Evolutionary conservation across 1,139 yeast species (phyloP), one percentile per base, ranked within the genome.

Genomic region (Debaryomyces subglobosus): DNA sequence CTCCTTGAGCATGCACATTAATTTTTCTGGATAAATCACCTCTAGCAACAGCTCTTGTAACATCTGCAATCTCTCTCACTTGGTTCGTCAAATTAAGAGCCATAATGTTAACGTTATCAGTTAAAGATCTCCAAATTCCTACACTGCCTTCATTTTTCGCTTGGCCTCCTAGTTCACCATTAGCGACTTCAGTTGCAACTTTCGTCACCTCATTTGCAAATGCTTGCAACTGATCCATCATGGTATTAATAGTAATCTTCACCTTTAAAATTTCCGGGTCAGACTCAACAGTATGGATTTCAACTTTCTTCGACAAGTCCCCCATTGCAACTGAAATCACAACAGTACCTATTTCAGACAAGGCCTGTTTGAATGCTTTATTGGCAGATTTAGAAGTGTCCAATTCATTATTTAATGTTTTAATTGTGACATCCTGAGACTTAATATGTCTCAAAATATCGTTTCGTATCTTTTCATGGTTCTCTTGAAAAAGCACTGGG

Each of bases 101-200:
- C 96, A 89, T 89, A 51, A 88, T 86, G 64, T 89, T 89, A 58
- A 89, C 92, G 58, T 88, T 88, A 59, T 88, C 92, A 18, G 95
- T 88, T 48, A 89, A 78, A 25, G 88, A 84, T 59, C 92, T 78
- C 96, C 96, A 89, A 49, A 87, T 87, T 15, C 96, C 96, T 4
- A 86, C 90, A 0, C 92, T 84, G 7, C 91, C 92, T 51, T 85
- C 88, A 52, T 85, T 86, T 59, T 85, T 87, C 32, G 94, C 96
- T 63, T 87, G 95, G 32, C 96, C 96, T 56, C 96, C 96, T 44
- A 89, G 74, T 52, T 89, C 89, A 53, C 96, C 96, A 60, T 88
- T 89, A 33, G 96, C 94, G 27, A 89, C 96, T 60, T 89, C 95
- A 9, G 92, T 87, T 39, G 96, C 96, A 16, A 89, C 90, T 53